Evolutionary conservation across 169 alveolate species (phyloP).

Genomic region (Eimeria brunetti): DNA sequence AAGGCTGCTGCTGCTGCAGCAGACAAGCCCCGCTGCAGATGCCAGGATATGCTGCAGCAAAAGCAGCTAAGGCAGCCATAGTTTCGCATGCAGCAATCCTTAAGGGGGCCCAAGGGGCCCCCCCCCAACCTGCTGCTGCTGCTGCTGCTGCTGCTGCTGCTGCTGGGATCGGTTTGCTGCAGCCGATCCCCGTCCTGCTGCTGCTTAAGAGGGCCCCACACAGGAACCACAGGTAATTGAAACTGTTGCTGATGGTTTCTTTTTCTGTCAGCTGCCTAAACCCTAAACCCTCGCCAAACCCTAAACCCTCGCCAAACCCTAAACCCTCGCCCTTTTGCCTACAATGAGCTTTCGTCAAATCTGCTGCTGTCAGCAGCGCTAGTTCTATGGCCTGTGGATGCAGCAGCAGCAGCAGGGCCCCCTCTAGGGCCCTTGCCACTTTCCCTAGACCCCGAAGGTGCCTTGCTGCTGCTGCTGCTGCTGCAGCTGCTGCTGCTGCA

Average conservation of each 20-base stretch:
- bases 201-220: not conserved
- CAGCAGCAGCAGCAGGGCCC: not conserved
- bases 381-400: conserved; percentile 23
- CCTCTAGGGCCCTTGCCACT: not conserved
- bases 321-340: not conserved
- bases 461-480: not conserved
- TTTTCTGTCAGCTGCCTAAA: no score
- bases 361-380: conserved; percentile 33
- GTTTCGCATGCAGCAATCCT: conserved; percentile 35
- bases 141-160: not conserved
- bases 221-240: conserved; percentile 17
- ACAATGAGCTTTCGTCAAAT: not conserved
- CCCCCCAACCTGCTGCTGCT: not conserved
- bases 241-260: not conserved
- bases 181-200: not conserved
- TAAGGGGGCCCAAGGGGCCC: conserved; percentile 1
- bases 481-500: no score
- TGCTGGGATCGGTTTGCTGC: not conserved
- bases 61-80: conserved; percentile 18
- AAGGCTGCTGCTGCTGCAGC: not conserved
- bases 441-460: not conserved
- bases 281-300: no score
- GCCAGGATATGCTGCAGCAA: conserved; percentile 30
- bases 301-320: no score
- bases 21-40: conserved; percentile 3